Conservation (phyloP, 768 basidiomycete genomes). For the Rickenella mellea region DNA sequence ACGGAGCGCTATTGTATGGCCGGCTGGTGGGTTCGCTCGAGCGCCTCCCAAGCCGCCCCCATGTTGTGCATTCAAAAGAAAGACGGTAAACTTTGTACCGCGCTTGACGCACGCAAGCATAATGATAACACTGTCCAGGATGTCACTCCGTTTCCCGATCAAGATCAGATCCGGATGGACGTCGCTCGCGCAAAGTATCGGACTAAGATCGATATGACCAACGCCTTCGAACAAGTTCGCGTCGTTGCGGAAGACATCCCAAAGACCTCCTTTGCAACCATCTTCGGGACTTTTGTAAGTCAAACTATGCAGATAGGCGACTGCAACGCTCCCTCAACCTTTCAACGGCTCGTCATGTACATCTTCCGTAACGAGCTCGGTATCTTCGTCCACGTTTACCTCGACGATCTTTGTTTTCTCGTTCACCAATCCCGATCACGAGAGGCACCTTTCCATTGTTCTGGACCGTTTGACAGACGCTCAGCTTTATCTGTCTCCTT, state of each 20-base stretch:
- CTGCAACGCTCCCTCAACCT: constrained; percentile 10
- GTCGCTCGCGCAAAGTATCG: constrained; percentile 1
- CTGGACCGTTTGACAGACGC: constrained; percentile 3
- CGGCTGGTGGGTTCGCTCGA: constrained; percentile 23
- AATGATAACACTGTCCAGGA: constrained; percentile 11
- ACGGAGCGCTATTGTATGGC: constrained; percentile 19
- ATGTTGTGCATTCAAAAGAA: constrained; percentile 25
- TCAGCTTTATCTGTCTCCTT: constrained; percentile 2
- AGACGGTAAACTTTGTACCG: constrained; percentile 22
- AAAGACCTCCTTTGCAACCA: constrained; percentile 6
- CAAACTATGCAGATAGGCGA: constrained; percentile 11
- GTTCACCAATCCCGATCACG: constrained; percentile 6
- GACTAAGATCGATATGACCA: constrained; percentile 11
- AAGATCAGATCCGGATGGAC: constrained; percentile 9
- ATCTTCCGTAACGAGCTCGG: constrained; percentile 8
- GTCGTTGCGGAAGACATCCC: constrained; percentile 6
- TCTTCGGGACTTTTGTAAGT: constrained; percentile 9
- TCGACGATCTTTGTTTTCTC: constrained; percentile 11
- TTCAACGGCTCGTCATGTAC: constrained; percentile 7
- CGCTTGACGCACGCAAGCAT: constrained; percentile 23
- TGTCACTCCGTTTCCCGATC: constrained; percentile 13
- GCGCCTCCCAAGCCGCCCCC: constrained; percentile 18
- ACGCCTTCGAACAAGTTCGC: constrained; percentile 14
- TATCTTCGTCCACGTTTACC: constrained; percentile 9
- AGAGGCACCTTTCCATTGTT: constrained; percentile 3